phyloP scores from a whole-genome alignment of 371 early-diverging fungal species.

The Blyttiomyces sp. region DNA sequence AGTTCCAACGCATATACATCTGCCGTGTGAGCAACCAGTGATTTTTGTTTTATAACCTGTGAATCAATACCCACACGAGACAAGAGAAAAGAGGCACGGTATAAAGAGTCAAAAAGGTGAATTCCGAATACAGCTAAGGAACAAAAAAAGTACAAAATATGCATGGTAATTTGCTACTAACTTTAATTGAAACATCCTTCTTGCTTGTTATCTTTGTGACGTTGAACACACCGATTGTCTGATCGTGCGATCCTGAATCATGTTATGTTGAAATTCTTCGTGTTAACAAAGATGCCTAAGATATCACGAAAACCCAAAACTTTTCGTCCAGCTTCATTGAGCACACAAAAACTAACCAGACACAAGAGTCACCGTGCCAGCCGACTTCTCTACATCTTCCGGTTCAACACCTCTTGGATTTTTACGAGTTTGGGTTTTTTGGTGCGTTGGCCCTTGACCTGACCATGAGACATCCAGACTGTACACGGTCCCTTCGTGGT shows the following conservation, averaged over 20 bases:
- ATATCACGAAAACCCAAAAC: no score
- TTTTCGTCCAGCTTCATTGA: neutral
- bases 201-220: conserved; percentile 8
- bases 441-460: no score
- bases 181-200: no score
- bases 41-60: conserved; percentile 20
- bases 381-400: neutral
- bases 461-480: conserved; percentile 36
- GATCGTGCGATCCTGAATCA: conserved; percentile 48
- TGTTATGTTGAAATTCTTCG: no score
- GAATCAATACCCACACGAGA: neutral
- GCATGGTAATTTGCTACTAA: no score
- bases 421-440: no score
- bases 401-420: neutral
- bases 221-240: conserved; percentile 31
- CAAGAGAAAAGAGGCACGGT: neutral
- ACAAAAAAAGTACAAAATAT: no score
- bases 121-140: no score
- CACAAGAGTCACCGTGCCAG: neutral
- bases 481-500: conserved; percentile 46
- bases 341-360: neutral
- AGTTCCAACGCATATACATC: conserved; percentile 43
- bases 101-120: neutral
- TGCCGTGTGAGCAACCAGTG: conserved; percentile 34
- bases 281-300: no score